Percentiles rank a stretch among this genome's conserved stretches.
Conservation (phyloP, 2,329 filamentous ascomycete species). For the Colletotrichum zoysiae region DNA sequence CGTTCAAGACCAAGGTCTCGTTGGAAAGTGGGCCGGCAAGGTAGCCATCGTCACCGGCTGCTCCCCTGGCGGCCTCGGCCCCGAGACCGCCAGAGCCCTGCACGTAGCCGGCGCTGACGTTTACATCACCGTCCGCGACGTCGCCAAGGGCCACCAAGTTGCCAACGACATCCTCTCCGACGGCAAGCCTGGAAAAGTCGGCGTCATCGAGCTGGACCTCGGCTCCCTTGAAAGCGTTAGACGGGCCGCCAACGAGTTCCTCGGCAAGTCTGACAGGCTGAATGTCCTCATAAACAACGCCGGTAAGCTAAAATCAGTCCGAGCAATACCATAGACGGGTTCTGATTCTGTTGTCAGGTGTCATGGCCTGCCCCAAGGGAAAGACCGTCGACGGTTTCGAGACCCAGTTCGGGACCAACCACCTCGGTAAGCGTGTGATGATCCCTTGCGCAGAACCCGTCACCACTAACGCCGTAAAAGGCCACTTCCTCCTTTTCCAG, state of each 20-base stretch:
- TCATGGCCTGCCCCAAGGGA: slow-evolving; percentile 37
- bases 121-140: slow-evolving; percentile 37
- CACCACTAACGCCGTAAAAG: slow-evolving; percentile 2
- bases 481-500: slow-evolving; percentile 62
- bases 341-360: not conserved
- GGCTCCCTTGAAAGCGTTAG: slow-evolving; percentile 49
- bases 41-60: slow-evolving; percentile 52
- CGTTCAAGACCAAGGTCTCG: slow-evolving; percentile 40
- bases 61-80: slow-evolving; percentile 56
- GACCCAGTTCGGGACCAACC: slow-evolving; percentile 65
- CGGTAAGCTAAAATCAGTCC: slow-evolving; percentile 18
- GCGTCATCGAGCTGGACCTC: slow-evolving; percentile 51
- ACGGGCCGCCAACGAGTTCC: slow-evolving; percentile 43
- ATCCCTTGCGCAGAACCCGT: not conserved
- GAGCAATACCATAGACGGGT: not conserved
- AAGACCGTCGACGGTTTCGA: slow-evolving; percentile 46
- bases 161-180: slow-evolving; percentile 35
- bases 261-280: slow-evolving; percentile 39
- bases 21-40: slow-evolving; percentile 37
- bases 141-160: slow-evolving; percentile 32
- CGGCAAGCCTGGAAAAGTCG: slow-evolving; percentile 45
- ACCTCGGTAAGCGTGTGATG: slow-evolving; percentile 51
- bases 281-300: slow-evolving; percentile 47
- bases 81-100: slow-evolving; percentile 53
- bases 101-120: slow-evolving; percentile 38